Conservation (phyloP, 1,284 basidiomycete species). For the Tylopilus sp. region DNA sequence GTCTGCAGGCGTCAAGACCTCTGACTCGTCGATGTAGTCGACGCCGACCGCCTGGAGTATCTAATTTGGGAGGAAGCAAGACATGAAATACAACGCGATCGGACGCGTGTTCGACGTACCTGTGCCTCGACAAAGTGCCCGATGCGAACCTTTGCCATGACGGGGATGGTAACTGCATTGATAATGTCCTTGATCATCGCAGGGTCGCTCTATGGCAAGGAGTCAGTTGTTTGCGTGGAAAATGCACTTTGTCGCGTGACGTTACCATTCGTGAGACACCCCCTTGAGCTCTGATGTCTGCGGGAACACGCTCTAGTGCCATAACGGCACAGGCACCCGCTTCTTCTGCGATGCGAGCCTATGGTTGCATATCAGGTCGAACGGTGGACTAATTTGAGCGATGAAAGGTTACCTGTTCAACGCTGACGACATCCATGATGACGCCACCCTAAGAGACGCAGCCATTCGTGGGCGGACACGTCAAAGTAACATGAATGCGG, state of each 20-base stretch:
- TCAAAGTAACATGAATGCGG: not conserved
- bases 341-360: conserved; percentile 96
- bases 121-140: conserved; percentile 97
- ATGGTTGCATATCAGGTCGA: conserved; percentile 9
- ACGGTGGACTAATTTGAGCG: not conserved
- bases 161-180: conserved; percentile 86
- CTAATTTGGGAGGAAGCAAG: conserved; percentile 36
- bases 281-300: conserved; percentile 87
- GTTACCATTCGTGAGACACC: conserved; percentile 92
- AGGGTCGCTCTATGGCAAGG: conserved; percentile 74
- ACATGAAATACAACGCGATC: not conserved
- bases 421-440: conserved; percentile 90
- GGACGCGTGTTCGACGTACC: conserved; percentile 38
- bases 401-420: conserved; percentile 57
- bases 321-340: conserved; percentile 98
- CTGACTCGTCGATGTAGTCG: conserved; percentile 98
- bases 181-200: conserved; percentile 97
- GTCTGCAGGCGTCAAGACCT: conserved; percentile 95
- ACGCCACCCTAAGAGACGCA: conserved; percentile 65
- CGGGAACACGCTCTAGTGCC: conserved; percentile 94
- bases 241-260: not conserved
- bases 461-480: not conserved
- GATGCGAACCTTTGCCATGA: conserved; percentile 94
- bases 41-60: conserved; percentile 93
- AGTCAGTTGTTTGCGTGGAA: not conserved